Evolutionary conservation across 2,329 filamentous ascomycete genomes (phyloP).

Genomic region (Monosporascus sp.): DNA sequence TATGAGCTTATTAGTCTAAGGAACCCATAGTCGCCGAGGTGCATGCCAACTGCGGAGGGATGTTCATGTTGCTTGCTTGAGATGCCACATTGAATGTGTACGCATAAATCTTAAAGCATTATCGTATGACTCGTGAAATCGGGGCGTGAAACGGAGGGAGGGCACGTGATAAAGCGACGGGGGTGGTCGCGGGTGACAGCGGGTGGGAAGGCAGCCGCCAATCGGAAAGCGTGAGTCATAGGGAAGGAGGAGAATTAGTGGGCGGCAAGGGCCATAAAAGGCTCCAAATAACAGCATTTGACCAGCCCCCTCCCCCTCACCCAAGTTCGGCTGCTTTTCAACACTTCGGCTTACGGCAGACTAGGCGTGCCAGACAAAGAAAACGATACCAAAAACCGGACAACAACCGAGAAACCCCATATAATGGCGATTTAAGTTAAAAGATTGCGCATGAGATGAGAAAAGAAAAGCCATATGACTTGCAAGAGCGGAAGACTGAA

Average conservation of each 20-base stretch:
- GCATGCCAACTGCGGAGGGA: background rate
- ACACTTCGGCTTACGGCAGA: conserved; percentile 22
- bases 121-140: conserved; percentile 10
- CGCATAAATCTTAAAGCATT: no score
- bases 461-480: background rate
- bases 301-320: conserved; percentile 35
- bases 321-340: conserved; percentile 31
- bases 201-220: conserved; percentile 1
- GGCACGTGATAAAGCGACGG: conserved; percentile 15
- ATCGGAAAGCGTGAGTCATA: conserved; percentile 14
- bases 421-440: no score
- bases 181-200: background rate
- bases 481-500: conserved; percentile 1
- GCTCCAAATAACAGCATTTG: conserved; percentile 46
- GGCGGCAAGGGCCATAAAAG: conserved; percentile 40
- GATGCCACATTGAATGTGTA: no score
- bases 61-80: no score
- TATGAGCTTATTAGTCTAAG: conserved; percentile 10
- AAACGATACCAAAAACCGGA: background rate
- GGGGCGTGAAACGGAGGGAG: conserved; percentile 9
- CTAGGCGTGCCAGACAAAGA: conserved; percentile 17
- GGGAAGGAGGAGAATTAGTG: conserved; percentile 9
- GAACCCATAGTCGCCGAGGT: background rate
- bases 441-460: background rate
- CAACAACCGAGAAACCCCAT: no score